Conservation (phyloP, 805 yeast genomes). For the Saccharomyces cerevisiae region DNA sequence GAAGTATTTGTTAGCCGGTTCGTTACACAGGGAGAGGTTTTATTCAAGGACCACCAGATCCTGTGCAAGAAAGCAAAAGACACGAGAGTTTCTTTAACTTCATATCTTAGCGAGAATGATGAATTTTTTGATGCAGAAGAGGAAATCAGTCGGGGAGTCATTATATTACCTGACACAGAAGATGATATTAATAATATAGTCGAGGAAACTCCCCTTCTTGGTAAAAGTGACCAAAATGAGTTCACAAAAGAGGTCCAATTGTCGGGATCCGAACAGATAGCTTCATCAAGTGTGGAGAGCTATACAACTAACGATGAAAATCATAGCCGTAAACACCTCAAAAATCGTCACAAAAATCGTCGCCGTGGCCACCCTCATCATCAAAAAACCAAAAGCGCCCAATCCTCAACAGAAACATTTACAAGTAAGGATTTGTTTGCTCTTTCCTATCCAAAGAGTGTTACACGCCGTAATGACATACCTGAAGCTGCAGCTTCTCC, state of each 20-base stretch:
- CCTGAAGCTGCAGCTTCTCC: conserved; percentile 57
- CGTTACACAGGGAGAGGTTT: conserved; percentile 16
- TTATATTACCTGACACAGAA: conserved; percentile 40
- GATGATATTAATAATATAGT: conserved; percentile 3
- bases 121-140: conserved; percentile 68
- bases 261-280: conserved; percentile 1
- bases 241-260: conserved; percentile 2
- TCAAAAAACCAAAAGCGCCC: not conserved
- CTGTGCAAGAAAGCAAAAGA: conserved; percentile 10
- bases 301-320: conserved; percentile 2
- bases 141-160: conserved; percentile 41
- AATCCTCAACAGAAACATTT: conserved; percentile 1
- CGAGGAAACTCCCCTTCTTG: not conserved
- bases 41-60: conserved; percentile 13
- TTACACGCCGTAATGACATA: conserved; percentile 52
- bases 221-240: not conserved
- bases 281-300: not conserved
- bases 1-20: conserved; percentile 18
- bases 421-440: conserved; percentile 49
- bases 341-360: not conserved
- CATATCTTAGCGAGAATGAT: conserved; percentile 37
- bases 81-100: conserved; percentile 13
- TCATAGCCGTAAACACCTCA: conserved; percentile 1
- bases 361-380: not conserved
- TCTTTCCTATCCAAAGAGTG: conserved; percentile 5